A percentile compares a stretch with the other conserved stretches of the same genome.
Conservation (phyloP, 2,329 filamentous ascomycete species). For the Talaromyces rugulosus region DNA sequence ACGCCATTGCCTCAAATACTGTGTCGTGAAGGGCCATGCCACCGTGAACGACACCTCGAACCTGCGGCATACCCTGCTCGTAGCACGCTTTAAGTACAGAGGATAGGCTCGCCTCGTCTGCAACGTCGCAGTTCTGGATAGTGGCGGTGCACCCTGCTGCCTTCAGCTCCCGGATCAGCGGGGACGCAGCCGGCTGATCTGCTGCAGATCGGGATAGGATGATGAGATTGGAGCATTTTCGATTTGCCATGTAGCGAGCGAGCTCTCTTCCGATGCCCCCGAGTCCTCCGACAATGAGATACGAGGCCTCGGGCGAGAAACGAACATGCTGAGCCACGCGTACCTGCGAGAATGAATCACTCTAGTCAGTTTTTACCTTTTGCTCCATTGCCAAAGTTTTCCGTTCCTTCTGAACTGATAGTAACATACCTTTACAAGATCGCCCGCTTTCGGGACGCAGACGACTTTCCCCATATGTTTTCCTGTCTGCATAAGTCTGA, state of each 20-base stretch:
- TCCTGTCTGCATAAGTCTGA: constrained; percentile 16
- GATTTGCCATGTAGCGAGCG: constrained; percentile 31
- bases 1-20: neutral
- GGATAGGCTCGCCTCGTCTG: constrained; percentile 11
- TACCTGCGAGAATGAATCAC: neutral
- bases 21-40: neutral
- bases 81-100: constrained; percentile 10
- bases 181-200: neutral
- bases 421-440: neutral
- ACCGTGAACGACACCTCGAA: constrained; percentile 11
- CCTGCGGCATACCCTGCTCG: neutral
- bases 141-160: neutral
- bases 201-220: constrained; percentile 1
- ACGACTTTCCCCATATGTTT: constrained; percentile 17
- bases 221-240: constrained; percentile 30
- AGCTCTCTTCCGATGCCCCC: constrained; percentile 37
- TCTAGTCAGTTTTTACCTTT: constrained; percentile 22
- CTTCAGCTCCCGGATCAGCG: neutral
- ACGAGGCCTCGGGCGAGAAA: constrained; percentile 18
- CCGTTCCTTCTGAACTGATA: constrained; percentile 26
- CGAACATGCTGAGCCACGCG: neutral
- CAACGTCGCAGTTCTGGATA: neutral
- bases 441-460: constrained; percentile 11
- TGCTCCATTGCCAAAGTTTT: constrained; percentile 24
- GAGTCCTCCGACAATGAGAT: constrained; percentile 37